Conservation (phyloP, 23 red algal genomes). For the Porphyridium purpureum region DNA sequence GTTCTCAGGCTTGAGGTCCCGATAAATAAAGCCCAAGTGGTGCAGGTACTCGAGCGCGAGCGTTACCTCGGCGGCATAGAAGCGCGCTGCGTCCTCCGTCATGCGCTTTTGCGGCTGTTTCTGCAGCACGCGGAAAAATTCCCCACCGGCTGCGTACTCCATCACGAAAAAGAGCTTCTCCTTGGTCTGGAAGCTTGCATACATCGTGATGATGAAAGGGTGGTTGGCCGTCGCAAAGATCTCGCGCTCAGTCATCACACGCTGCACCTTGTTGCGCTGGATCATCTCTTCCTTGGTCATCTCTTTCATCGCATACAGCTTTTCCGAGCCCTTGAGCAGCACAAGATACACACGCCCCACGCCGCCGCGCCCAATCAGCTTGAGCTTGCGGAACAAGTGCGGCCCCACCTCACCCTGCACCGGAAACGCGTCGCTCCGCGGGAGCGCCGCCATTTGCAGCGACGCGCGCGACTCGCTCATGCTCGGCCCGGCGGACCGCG, state of each 20-base stretch:
- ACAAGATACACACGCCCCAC: slow-evolving; percentile 81
- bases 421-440: too few relatives aligned
- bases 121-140: slow-evolving; percentile 77
- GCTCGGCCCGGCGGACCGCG: too few relatives aligned
- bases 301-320: slow-evolving; percentile 52
- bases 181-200: slow-evolving; percentile 70
- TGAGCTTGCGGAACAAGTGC: slow-evolving; percentile 45
- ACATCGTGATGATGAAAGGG: slow-evolving; percentile 83
- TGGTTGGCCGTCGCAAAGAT: slow-evolving; percentile 79
- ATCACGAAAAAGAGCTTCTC: slow-evolving; percentile 68
- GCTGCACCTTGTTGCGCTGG: slow-evolving; percentile 69
- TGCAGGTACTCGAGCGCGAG: slow-evolving; percentile 56
- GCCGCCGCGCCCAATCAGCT: slow-evolving; percentile 75
- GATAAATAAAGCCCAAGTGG: slow-evolving; percentile 47
- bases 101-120: slow-evolving; percentile 50
- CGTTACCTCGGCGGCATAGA: slow-evolving; percentile 71
- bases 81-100: slow-evolving; percentile 58
- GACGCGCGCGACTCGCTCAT: too few relatives aligned
- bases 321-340: slow-evolving; percentile 43
- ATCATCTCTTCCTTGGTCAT: slow-evolving; percentile 81
- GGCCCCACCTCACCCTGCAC: background rate
- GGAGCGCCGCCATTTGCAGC: too few relatives aligned
- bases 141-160: slow-evolving; percentile 66
- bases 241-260: slow-evolving; percentile 75
- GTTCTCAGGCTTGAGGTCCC: slow-evolving; percentile 14